Percentiles rank a stretch among this genome's conserved stretches.
Conservation (phyloP, 2,329 filamentous ascomycete genomes). For the Diaporthe australafricana region DNA sequence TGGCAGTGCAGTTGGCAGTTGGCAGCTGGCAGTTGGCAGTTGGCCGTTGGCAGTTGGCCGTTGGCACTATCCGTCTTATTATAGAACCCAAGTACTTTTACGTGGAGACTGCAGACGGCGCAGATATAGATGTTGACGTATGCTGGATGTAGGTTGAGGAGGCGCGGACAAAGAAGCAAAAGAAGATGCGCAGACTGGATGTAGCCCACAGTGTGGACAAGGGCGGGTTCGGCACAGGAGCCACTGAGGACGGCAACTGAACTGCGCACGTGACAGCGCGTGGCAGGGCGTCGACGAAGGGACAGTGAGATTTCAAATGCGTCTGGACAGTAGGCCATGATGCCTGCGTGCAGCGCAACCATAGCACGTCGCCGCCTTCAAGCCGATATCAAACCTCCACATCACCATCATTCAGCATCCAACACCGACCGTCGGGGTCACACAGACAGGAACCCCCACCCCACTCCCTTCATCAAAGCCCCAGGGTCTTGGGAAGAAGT, state of each 20-base stretch:
- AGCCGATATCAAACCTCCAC: background rate
- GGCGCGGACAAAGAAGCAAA: too few relatives aligned
- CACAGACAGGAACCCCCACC: background rate
- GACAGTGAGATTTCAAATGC: constrained; percentile 6
- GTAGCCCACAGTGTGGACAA: too few relatives aligned
- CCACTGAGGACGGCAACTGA: background rate
- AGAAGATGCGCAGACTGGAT: too few relatives aligned
- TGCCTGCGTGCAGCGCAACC: background rate
- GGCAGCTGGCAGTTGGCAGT: background rate
- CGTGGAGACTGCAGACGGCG: too few relatives aligned
- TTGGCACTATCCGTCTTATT: constrained; percentile 14
- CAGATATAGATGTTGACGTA: too few relatives aligned
- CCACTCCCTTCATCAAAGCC: background rate
- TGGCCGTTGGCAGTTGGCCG: background rate
- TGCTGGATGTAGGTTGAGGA: too few relatives aligned
- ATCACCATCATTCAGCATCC: background rate
- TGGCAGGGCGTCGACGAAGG: background rate
- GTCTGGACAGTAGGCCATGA: too few relatives aligned
- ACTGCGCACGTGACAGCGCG: constrained; percentile 5
- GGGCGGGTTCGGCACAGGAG: too few relatives aligned
- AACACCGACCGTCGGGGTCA: too few relatives aligned
- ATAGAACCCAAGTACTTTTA: background rate
- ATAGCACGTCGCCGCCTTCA: background rate
- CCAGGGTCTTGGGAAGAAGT: background rate
- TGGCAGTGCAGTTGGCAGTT: background rate